Evolutionary conservation across 108 stramenopile genomes (phyloP).

Genomic region (Cyclotella kingstonii): DNA sequence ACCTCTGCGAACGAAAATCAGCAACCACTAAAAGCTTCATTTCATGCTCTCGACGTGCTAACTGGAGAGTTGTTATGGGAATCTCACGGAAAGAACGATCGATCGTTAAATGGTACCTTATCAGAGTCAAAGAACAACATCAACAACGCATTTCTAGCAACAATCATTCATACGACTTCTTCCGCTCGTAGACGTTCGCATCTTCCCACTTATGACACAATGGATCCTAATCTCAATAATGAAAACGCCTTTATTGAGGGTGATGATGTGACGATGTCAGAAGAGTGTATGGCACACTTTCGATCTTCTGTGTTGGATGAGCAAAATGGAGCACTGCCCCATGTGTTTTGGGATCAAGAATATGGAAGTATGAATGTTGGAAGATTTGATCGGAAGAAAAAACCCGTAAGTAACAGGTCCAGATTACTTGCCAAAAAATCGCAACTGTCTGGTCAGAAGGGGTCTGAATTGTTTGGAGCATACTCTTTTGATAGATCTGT

Average conservation of each 20-base stretch:
- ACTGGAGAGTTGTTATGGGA: constrained; percentile 67
- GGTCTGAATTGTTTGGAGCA: constrained; percentile 8
- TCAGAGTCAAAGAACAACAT: constrained; percentile 2
- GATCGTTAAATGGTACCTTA: neutral
- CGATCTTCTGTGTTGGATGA: constrained; percentile 38
- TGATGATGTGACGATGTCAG: constrained; percentile 46
- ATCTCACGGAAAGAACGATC: constrained; percentile 18
- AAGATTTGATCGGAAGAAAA: constrained; percentile 39
- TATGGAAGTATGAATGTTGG: constrained; percentile 39
- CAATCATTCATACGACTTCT: constrained; percentile 49
- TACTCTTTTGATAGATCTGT: constrained; percentile 4
- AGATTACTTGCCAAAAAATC: constrained; percentile 6
- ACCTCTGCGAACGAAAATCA: neutral
- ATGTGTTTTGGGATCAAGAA: constrained; percentile 45
- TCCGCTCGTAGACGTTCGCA: constrained; percentile 68
- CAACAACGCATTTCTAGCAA: constrained; percentile 6
- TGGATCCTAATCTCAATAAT: constrained; percentile 40
- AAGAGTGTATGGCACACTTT: constrained; percentile 47
- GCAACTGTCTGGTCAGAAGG: constrained; percentile 5
- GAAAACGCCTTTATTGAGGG: constrained; percentile 43
- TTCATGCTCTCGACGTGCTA: constrained; percentile 69
- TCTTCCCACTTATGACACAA: constrained; percentile 38
- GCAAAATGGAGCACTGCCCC: constrained; percentile 42
- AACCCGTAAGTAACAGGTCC: constrained; percentile 26
- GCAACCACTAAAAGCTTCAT: constrained; percentile 30